Evolutionary conservation across 148 eudicot genomes (phyloP), one percentile per base, ranked within the genome.

Genomic region (Diospyros lotus): DNA sequence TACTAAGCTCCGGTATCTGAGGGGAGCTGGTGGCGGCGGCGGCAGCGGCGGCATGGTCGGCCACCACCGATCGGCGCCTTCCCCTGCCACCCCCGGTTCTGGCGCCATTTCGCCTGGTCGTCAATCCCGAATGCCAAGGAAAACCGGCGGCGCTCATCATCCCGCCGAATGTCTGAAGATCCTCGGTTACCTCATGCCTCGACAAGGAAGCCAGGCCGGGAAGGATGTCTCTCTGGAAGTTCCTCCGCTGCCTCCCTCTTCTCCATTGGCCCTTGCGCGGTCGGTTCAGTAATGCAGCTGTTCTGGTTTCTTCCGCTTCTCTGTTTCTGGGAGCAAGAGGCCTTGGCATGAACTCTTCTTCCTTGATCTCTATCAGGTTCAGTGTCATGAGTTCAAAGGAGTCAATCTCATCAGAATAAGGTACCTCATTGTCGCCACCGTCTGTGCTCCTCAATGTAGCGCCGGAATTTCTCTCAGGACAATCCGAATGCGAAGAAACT

Each of bases 141-240:
- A 92, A 85, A 11, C 98, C 98, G 1, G 83, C 91, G 1, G 97
- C 97, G 80, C 89, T 86, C 97, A 94, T 92, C 58, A 92, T 79
- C 65, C 97, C 96, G 4, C 91, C 92, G 42, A 92, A 95, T 59
- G 84, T 86, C 80, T 95, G 97, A 68, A 95, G 82, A 83, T 95
- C 98, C 80, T 95, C 98, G 6, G 91, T 90, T 44, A 95, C 92
- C 81, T 95, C 98, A 39, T 90, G 93, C 81, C 98, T 85, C 0
- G 97, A 86, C 68, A 95, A 83, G 3, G 97, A 85, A 13, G 85
- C 75, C 13, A 95, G 89, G 6, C 97, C 97, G 0, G 98, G 97
- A 63, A 95, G 96, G 74, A 95, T 89, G 81, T 95, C 98, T 71
- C 97, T 85, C 74, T 90, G 98, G 66, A 95, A 95, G 73, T 95